Percentiles rank a stretch among this genome's conserved stretches.
These are phyloP conservation scores for Boletus pseudo-olivaceus DNA, from an alignment of 768 basidiomycete genomes.

Conservation along the genomic window DNA sequence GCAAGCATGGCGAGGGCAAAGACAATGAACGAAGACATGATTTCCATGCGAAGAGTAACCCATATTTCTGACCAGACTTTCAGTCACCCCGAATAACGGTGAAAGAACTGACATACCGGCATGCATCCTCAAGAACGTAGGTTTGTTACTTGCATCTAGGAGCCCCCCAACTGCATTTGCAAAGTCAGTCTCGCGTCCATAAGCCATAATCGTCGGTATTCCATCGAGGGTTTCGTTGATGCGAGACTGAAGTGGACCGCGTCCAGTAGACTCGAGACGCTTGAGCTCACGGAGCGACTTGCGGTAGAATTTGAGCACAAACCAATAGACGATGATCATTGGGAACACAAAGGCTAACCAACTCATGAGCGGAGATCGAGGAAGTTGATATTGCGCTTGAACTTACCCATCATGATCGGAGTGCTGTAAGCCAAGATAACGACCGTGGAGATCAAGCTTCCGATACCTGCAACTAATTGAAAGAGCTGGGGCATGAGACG, in stretches of 20 bases:
- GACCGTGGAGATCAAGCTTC: slow-evolving; percentile 22
- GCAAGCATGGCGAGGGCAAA: slow-evolving; percentile 26
- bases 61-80: slow-evolving; percentile 24
- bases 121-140: slow-evolving; percentile 24
- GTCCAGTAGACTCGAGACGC: slow-evolving; percentile 40
- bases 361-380: slow-evolving; percentile 16
- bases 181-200: slow-evolving; percentile 33
- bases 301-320: slow-evolving; percentile 46
- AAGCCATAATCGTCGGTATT: slow-evolving; percentile 46
- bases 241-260: slow-evolving; percentile 47
- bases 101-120: slow-evolving; percentile 17
- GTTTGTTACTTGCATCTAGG: slow-evolving; percentile 27
- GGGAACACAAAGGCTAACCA: slow-evolving; percentile 22
- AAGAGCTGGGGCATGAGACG: slow-evolving; percentile 32
- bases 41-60: slow-evolving; percentile 31
- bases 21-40: slow-evolving; percentile 26
- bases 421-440: slow-evolving; percentile 23
- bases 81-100: not conserved
- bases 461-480: slow-evolving; percentile 23
- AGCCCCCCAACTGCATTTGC: slow-evolving; percentile 19
- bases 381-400: slow-evolving; percentile 19
- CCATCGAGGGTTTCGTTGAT: slow-evolving; percentile 51
- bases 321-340: slow-evolving; percentile 34
- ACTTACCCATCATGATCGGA: slow-evolving; percentile 35
- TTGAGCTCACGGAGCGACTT: slow-evolving; percentile 48